Evolutionary conservation across 768 basidiomycete genomes (phyloP).

Genomic region (Russula dissimulans): DNA sequence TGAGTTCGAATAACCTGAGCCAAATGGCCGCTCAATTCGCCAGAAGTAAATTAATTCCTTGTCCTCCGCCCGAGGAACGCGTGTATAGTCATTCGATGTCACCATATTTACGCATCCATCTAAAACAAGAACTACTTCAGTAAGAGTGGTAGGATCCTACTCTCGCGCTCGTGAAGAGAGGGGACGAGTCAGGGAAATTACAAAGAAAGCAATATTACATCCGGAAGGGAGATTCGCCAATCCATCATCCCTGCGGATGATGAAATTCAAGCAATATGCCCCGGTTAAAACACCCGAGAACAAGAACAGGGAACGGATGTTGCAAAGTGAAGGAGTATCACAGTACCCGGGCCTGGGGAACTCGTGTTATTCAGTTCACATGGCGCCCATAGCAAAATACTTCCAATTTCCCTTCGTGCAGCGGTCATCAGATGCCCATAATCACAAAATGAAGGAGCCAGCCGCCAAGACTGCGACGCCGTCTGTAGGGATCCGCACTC

Average conservation of each 20-base stretch:
- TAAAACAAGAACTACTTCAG: neutral
- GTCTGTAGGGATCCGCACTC: neutral
- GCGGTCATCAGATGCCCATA: neutral
- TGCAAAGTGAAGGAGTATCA: neutral
- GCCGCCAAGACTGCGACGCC: neutral
- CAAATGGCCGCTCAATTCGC: neutral
- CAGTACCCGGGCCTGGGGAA: too few relatives aligned
- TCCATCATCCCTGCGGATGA: neutral
- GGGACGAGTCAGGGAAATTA: too few relatives aligned
- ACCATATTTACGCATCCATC: neutral
- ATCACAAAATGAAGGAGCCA: neutral
- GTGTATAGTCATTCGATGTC: neutral
- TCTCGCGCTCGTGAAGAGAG: neutral
- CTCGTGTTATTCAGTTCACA: too few relatives aligned
- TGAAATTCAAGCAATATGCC: neutral
- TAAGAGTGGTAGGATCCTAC: neutral
- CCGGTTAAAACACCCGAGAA: neutral
- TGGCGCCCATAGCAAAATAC: neutral
- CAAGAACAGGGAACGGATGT: neutral
- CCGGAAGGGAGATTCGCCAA: neutral
- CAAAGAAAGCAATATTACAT: neutral
- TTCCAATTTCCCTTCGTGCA: neutral
- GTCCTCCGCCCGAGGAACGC: neutral
- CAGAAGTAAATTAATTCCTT: neutral
- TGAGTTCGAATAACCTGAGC: too few relatives aligned